Conservation (phyloP, 371 early-diverging fungal species). For the Mucor plumbeus region DNA sequence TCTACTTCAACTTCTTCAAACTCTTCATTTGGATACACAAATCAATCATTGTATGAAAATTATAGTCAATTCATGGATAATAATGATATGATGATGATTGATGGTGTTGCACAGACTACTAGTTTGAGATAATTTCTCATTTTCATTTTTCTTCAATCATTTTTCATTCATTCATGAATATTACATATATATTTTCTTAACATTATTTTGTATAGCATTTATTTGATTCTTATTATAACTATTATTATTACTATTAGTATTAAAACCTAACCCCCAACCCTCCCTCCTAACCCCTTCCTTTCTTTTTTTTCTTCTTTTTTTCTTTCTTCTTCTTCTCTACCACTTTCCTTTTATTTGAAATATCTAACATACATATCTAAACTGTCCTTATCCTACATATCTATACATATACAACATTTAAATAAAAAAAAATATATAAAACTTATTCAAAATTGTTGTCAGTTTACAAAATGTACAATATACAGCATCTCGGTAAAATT, state of each 20-base stretch:
- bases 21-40: constrained; percentile 13
- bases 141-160: background rate
- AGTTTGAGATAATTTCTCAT: constrained; percentile 8
- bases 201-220: background rate
- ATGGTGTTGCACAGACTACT: constrained; percentile 1
- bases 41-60: background rate
- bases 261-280: no score
- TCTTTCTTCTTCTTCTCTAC: background rate
- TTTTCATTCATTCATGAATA: background rate
- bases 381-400: background rate
- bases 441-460: background rate
- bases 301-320: background rate
- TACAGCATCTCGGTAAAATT: background rate
- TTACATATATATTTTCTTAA: background rate
- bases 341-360: no score
- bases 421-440: background rate
- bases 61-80: constrained; percentile 25
- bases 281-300: background rate
- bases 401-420: background rate
- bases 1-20: constrained; percentile 25
- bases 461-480: background rate
- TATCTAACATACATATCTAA: constrained; percentile 10
- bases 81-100: constrained; percentile 25
- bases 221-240: background rate
- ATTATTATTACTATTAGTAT: no score